Evolutionary conservation across 768 basidiomycete species (phyloP).

Genomic region (Termitomyces heimii): DNA sequence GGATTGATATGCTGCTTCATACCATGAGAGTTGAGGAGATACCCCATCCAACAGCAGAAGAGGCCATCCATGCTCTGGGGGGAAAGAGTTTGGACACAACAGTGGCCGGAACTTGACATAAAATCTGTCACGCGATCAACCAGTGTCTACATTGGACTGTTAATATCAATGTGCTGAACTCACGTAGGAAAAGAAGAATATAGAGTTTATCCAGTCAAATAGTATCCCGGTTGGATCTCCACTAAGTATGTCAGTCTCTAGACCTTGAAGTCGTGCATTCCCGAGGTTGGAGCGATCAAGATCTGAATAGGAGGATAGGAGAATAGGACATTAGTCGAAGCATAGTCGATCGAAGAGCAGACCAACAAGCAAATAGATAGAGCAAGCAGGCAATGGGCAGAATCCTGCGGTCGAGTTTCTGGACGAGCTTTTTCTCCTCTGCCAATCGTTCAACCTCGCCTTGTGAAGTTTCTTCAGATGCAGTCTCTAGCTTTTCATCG

Average conservation of each 20-base stretch:
- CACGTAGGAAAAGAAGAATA: constrained; percentile 79
- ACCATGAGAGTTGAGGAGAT: constrained; percentile 71
- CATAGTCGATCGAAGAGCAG: not conserved
- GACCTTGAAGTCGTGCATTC: constrained; percentile 71
- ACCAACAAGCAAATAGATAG: constrained; percentile 73
- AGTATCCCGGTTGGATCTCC: constrained; percentile 63
- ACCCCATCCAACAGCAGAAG: constrained; percentile 68
- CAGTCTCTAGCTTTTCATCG: constrained; percentile 26
- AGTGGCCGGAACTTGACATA: constrained; percentile 64
- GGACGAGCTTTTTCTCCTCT: constrained; percentile 35
- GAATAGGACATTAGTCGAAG: not conserved
- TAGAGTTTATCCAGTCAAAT: constrained; percentile 77
- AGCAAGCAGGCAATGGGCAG: constrained; percentile 69
- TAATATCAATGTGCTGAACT: constrained; percentile 10
- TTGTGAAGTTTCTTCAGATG: constrained; percentile 11
- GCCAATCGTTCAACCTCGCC: constrained; percentile 7
- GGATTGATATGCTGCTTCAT: constrained; percentile 6
- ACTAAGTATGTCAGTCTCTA: constrained; percentile 56
- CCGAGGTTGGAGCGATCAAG: constrained; percentile 77
- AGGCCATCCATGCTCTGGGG: constrained; percentile 64
- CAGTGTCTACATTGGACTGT: not conserved
- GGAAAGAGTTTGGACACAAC: constrained; percentile 61
- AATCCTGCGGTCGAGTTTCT: constrained; percentile 63
- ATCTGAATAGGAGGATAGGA: constrained; percentile 25
- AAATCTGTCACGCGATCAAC: constrained; percentile 39